Base-by-base conservation (phyloP, 2,329 filamentous ascomycete species). In the Orbilia oligospora region DNA sequence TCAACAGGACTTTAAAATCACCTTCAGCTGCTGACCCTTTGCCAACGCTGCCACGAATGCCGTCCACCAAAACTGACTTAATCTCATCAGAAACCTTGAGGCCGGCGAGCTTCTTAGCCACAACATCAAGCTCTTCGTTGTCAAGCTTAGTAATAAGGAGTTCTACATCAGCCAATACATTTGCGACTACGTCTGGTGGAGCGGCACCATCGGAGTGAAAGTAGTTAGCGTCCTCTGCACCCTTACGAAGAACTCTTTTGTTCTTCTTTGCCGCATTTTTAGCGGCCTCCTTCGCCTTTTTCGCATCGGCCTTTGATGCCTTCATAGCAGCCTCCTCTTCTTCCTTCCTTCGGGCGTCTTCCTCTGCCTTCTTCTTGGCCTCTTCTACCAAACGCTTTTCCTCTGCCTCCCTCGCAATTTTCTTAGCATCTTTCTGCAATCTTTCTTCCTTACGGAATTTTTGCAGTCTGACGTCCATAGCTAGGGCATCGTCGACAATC, bases 241-340 rank as follows among this genome's bases (percentile, higher is more conserved):
- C 94, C 80, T 90, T 91, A 86, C 97, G 94, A 82, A 99, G 91
- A 58, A 98, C 92, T 88, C 96, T 93, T 90, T 97, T 97, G 90
- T 99, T 99, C 92, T 99, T 99, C 92, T 99, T 99, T 83, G 96
- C 92, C 14, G 96, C 96, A 84, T 94, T 97, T 91, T 99, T 99
- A 75, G 96, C 96, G 1, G 95, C 95, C 86, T 99, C 96, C 88
- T 98, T 99, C 79, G 92, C 91, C 89, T 99, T 99, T 90, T 98
- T 99, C 83, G 87, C 87, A 80, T 92, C 89, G 82, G 95, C 94
- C 82, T 92, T 92, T 73, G 93, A 91, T 4, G 88, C 89, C 89
- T 98, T 98, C 81, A 94, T 93, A 49, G 91, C 88, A 82, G 92
- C 93, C 85, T 97, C 96, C 16, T 93, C 93, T 81, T 97, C 94